phyloP scores from a whole-genome alignment of 2,329 filamentous ascomycete species.

The Helminthosporium solani region DNA sequence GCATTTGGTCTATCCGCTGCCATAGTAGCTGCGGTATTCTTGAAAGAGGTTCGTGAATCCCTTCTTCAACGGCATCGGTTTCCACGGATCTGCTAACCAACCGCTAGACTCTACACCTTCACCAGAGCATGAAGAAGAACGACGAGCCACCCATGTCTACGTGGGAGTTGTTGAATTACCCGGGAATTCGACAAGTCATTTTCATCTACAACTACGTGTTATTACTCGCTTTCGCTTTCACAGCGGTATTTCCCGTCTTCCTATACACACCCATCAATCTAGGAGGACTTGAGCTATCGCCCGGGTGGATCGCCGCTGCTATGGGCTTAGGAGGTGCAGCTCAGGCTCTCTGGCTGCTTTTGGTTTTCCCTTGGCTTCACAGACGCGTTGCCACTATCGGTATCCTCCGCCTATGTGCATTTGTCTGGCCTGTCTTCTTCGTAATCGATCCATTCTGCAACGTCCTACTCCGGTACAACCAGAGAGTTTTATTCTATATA shows the following conservation, averaged over 20 bases:
- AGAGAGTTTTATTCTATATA: conserved; percentile 59
- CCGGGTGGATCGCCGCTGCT: conserved; percentile 65
- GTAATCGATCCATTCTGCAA: conserved; percentile 56
- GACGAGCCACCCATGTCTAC: conserved; percentile 46
- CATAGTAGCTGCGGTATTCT: conserved; percentile 54
- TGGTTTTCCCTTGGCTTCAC: conserved; percentile 70
- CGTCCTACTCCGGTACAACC: conserved; percentile 53
- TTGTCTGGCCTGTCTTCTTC: conserved; percentile 66
- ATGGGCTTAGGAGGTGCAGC: conserved; percentile 64
- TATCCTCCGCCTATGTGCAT: conserved; percentile 60
- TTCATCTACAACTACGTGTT: conserved; percentile 66
- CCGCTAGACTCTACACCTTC: conserved; percentile 33
- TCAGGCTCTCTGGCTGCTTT: conserved; percentile 70
- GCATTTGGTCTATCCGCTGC: conserved; percentile 56
- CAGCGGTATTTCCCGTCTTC: conserved; percentile 67
- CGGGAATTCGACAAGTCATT: conserved; percentile 66
- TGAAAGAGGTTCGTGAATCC: conserved; percentile 56
- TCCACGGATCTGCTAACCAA: conserved; percentile 3
- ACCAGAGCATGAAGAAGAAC: conserved; percentile 19
- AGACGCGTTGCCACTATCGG: conserved; percentile 64
- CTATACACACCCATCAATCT: conserved; percentile 63
- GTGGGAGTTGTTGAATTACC: conserved; percentile 59
- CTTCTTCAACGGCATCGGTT: not conserved
- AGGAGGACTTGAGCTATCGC: conserved; percentile 66
- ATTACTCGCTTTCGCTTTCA: conserved; percentile 70